phyloP scores from a whole-genome alignment of 177 flowering plant species.

The Tripterygium wilfordii region DNA sequence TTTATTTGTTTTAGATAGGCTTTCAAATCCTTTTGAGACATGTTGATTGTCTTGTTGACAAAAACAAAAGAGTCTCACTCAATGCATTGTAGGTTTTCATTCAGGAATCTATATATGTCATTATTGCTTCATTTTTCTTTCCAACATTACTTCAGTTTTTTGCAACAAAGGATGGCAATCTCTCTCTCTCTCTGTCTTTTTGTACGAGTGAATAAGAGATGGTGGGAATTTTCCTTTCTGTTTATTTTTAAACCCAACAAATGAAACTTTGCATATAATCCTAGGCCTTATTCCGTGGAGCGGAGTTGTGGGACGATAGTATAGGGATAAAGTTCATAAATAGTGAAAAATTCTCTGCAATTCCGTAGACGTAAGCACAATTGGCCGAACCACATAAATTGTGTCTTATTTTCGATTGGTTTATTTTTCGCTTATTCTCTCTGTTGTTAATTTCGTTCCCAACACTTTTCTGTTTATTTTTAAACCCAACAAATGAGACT shows the following conservation, averaged over 20 bases:
- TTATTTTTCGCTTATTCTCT: too few species aligned
- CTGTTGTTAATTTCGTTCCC: too few species aligned
- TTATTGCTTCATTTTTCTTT: constrained; percentile 20
- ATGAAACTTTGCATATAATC: constrained; percentile 8
- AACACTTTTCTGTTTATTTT: background rate
- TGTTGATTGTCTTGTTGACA: constrained; percentile 42
- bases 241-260: background rate
- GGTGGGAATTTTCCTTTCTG: background rate
- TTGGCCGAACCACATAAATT: too few species aligned
- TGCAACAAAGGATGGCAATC: background rate
- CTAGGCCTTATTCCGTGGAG: too few species aligned
- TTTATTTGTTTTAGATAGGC: constrained; percentile 14
- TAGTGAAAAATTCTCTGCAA: too few species aligned
- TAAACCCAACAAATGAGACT: constrained; percentile 1
- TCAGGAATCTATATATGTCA: constrained; percentile 8
- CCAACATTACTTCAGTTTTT: constrained; percentile 2
- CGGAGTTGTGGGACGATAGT: too few species aligned
- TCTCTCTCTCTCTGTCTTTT: background rate
- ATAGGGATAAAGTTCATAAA: too few species aligned
- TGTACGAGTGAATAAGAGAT: too few species aligned
- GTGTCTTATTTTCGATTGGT: too few species aligned
- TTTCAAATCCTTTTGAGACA: constrained; percentile 44
- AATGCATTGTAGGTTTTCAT: constrained; percentile 9
- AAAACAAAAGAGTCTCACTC: constrained; percentile 24
- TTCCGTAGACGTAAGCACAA: too few species aligned